Percentiles rank a stretch among this genome's conserved stretches.
phyloP scores from a whole-genome alignment of 371 early-diverging fungal species.

The Capillidium heterosporum region DNA sequence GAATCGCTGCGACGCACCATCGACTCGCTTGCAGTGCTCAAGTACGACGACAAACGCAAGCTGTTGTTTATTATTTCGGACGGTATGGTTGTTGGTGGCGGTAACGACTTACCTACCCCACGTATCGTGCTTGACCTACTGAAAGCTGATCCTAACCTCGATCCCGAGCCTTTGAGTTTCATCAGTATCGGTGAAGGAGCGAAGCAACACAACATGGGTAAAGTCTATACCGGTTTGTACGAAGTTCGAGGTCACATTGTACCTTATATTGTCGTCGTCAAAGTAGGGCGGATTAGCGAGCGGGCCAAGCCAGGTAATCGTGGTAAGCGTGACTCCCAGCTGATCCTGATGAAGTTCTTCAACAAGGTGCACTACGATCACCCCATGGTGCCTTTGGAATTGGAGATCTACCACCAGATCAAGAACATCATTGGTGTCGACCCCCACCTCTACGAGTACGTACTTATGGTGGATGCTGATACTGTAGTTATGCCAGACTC shows the following conservation, averaged over 20 bases:
- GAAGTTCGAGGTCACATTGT: conserved; percentile 69
- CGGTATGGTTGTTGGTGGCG: conserved; percentile 82
- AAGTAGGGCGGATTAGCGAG: conserved; percentile 68
- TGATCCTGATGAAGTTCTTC: conserved; percentile 95
- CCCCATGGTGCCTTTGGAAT: conserved; percentile 81
- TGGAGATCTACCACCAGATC: conserved; percentile 85
- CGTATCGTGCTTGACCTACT: conserved; percentile 88
- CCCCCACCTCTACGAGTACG: conserved; percentile 76
- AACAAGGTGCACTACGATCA: conserved; percentile 86
- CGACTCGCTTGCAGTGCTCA: conserved; percentile 71
- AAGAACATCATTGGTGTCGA: conserved; percentile 79
- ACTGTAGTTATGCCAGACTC: conserved; percentile 75
- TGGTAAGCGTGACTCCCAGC: conserved; percentile 98
- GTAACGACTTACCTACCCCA: conserved; percentile 92
- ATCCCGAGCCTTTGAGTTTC: conserved; percentile 82
- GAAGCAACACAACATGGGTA: conserved; percentile 86
- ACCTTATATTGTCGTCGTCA: conserved; percentile 86
- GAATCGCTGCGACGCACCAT: conserved; percentile 77
- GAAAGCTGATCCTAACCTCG: conserved; percentile 68
- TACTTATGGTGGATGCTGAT: conserved; percentile 93
- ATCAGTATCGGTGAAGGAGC: conserved; percentile 77
- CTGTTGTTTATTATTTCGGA: conserved; percentile 78
- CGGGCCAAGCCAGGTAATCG: conserved; percentile 82
- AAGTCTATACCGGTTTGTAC: conserved; percentile 94
- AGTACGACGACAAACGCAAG: conserved; percentile 87